Base-by-base conservation (phyloP, 805 yeast genomes). In the Candida loeiensis region DNA sequence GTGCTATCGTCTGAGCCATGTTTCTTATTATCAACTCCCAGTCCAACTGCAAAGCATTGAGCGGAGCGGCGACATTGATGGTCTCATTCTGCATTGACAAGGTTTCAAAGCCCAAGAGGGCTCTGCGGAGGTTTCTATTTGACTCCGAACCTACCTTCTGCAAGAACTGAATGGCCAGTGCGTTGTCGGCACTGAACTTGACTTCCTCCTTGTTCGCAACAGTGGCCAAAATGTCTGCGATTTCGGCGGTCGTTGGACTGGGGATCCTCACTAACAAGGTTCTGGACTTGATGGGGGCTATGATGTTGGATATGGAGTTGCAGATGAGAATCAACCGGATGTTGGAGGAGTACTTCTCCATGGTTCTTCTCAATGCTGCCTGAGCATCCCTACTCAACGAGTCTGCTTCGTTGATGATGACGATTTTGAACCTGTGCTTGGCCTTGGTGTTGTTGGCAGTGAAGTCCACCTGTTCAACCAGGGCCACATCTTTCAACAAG, bases 211-310 rank as follows among this genome's bases (percentile, higher is more conserved):
- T 74, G 7, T 55, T 51, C 2, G 84, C 76, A 2, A 93, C 77
- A 6, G 65, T 60, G 6, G 56, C 52, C 45, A 93, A 66, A 0
- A 86, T 81, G 0, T 45, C 46, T 1, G 71, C 54, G n/a, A 83
- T 76, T 30, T 88, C 95, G 0, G 63, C 63, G 2, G 56, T 54
- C 0, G 77, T 54, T 0, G 99, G 98, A 3, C 96, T 82, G 1
- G 96, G 84, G 2, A 89, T 80, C 44, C 98, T 75, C n/a, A 93
- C 75, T 44, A 91, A 70, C 39, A 93, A 65, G 6, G 97, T 89
- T 65, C 99, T 82, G 17, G 97, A 90, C 54, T 86, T 84, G 47
- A 93, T 93, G 8, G 99, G 99, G 2, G 88, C 82, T 44, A 93
- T 91, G 44, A 93, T 90, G 48, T 85, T 86, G 16, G 96, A 86